Evolutionary conservation across 805 yeast species (phyloP).

Genomic region (Candida fluviatilis): DNA sequence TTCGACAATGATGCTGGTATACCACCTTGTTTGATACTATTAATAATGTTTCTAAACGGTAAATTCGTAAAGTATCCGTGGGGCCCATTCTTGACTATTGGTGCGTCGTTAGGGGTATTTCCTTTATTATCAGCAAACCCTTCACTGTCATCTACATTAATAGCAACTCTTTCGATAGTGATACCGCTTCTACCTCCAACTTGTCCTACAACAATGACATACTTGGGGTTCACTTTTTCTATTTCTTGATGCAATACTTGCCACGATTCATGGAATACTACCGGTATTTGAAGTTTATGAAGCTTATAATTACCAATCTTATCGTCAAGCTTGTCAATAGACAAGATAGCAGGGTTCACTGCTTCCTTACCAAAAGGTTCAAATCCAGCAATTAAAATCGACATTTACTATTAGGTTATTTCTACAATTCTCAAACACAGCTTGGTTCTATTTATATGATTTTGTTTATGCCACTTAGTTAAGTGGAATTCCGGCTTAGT

Average conservation of each 20-base stretch:
- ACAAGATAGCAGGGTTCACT: background rate
- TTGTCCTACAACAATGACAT: conserved; percentile 2
- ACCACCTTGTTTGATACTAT: background rate
- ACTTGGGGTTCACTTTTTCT: background rate
- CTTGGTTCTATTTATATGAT: too few species aligned
- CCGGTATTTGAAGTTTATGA: conserved; percentile 1
- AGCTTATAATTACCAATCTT: background rate
- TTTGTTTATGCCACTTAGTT: background rate
- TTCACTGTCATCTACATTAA: conserved; percentile 1
- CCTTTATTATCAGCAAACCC: background rate
- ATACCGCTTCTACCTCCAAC: conserved; percentile 3
- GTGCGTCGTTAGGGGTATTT: background rate
- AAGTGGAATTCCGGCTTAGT: too few species aligned
- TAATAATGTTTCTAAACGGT: background rate
- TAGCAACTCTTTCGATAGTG: conserved; percentile 2
- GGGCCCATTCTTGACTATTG: conserved; percentile 2
- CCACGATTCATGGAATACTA: conserved; percentile 4
- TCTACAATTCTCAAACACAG: too few species aligned
- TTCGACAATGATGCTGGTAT: background rate
- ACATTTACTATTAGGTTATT: too few species aligned
- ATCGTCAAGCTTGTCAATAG: background rate
- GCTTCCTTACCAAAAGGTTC: conserved; percentile 1
- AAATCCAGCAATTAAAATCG: conserved; percentile 1
- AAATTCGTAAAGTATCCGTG: conserved; percentile 2
- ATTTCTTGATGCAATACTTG: conserved; percentile 3